Percentiles rank a stretch among this genome's conserved stretches.
Conservation (phyloP, 1,284 basidiomycete species). For the Neolentinus lepideus region DNA sequence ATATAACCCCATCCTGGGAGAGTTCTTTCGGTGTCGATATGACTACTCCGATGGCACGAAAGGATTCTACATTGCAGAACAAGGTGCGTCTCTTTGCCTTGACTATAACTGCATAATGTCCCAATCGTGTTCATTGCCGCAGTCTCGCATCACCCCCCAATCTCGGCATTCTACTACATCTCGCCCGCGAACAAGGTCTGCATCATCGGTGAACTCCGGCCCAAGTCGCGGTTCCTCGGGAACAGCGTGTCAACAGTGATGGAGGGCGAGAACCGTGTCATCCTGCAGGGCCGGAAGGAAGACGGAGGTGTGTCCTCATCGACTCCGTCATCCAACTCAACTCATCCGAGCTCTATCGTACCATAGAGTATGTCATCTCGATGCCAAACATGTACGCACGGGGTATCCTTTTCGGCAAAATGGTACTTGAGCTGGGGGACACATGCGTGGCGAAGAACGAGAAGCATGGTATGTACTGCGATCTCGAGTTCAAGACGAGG, state of each 20-base stretch:
- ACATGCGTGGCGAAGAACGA: slow-evolving; percentile 83
- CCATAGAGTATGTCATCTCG: slow-evolving; percentile 73
- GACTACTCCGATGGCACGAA: slow-evolving; percentile 88
- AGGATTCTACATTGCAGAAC: slow-evolving; percentile 97
- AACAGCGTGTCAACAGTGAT: slow-evolving; percentile 94
- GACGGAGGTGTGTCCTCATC: slow-evolving; percentile 63
- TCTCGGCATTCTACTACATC: slow-evolving; percentile 96
- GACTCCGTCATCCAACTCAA: neutral
- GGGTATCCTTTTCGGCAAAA: slow-evolving; percentile 96
- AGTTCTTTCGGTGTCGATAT: slow-evolving; percentile 96
- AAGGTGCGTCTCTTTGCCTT: slow-evolving; percentile 44
- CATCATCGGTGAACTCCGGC: slow-evolving; percentile 91
- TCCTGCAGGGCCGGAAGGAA: slow-evolving; percentile 71
- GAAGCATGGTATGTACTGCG: slow-evolving; percentile 67
- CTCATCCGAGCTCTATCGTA: neutral
- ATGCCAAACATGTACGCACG: slow-evolving; percentile 99
- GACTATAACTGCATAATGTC: neutral
- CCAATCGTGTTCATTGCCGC: slow-evolving; percentile 4
- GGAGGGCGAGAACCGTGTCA: slow-evolving; percentile 93
- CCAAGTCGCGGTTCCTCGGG: slow-evolving; percentile 94
- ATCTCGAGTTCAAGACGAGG: slow-evolving; percentile 98
- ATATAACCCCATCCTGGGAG: slow-evolving; percentile 96
- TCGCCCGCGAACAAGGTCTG: slow-evolving; percentile 83
- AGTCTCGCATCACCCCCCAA: slow-evolving; percentile 93
- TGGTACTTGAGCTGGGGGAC: slow-evolving; percentile 96